These are phyloP conservation scores for Aspergillus versicolor DNA, from an alignment of 2,329 filamentous ascomycete genomes.

Conservation along the genomic window DNA sequence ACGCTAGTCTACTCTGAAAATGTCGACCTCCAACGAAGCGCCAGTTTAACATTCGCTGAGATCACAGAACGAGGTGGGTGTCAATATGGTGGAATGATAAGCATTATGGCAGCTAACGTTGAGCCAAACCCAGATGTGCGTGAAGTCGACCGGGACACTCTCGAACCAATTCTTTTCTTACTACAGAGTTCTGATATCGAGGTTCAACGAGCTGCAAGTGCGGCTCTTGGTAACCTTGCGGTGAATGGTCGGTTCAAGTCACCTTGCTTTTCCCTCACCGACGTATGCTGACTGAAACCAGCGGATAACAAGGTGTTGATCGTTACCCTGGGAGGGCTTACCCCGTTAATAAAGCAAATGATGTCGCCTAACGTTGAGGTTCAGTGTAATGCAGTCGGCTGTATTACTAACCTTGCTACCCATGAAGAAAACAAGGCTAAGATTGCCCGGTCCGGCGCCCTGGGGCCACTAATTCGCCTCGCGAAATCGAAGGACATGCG, in stretches of 20 bases:
- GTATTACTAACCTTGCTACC: constrained; percentile 96
- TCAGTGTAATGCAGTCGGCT: constrained; percentile 97
- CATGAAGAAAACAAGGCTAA: constrained; percentile 99
- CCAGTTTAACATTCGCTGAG: constrained; percentile 96
- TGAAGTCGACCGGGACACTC: constrained; percentile 90
- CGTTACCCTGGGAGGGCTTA: constrained; percentile 84
- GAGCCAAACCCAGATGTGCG: constrained; percentile 70
- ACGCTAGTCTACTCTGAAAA: constrained; percentile 98
- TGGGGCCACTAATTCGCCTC: constrained; percentile 84
- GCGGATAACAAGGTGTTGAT: constrained; percentile 98
- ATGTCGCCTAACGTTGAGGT: constrained; percentile 97
- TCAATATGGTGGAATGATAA: not conserved
- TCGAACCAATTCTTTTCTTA: constrained; percentile 93
- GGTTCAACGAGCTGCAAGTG: constrained; percentile 93
- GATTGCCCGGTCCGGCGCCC: constrained; percentile 90
- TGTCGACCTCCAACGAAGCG: constrained; percentile 94
- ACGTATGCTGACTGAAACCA: constrained; percentile 52
- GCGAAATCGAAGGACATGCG: constrained; percentile 99
- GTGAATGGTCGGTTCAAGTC: constrained; percentile 71
- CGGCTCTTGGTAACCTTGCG: constrained; percentile 90
- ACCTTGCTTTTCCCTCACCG: constrained; percentile 13
- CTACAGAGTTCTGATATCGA: constrained; percentile 95
- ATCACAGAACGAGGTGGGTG: constrained; percentile 89
- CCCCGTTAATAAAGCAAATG: constrained; percentile 95
- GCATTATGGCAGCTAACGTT: not conserved